phyloP scores from a whole-genome alignment of 225 moss, liverwort and hornwort species.

The Lunularia cruciata region DNA sequence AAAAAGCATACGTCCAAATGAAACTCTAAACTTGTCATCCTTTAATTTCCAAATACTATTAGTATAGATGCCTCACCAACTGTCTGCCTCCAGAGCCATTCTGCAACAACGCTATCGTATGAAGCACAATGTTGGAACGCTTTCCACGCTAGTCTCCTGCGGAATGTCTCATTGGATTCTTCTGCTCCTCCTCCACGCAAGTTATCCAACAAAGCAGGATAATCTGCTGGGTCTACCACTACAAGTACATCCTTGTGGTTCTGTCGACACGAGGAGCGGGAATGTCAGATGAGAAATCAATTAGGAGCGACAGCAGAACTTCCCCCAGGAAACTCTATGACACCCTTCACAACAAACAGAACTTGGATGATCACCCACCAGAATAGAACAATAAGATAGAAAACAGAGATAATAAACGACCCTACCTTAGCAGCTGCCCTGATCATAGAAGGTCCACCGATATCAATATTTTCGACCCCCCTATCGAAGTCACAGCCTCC shows the following conservation, averaged over 20 bases:
- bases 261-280: slow-evolving; percentile 48
- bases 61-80: slow-evolving; percentile 15
- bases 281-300: too few relatives aligned
- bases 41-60: too few relatives aligned
- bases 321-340: not conserved
- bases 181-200: slow-evolving; percentile 66
- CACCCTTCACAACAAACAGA: not conserved
- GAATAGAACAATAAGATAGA: too few relatives aligned
- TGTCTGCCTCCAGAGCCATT: slow-evolving; percentile 89
- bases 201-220: slow-evolving; percentile 57
- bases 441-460: slow-evolving; percentile 97
- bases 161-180: slow-evolving; percentile 54
- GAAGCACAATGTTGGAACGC: slow-evolving; percentile 91
- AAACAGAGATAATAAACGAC: slow-evolving; percentile 23
- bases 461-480: slow-evolving; percentile 92
- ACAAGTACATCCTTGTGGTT: slow-evolving; percentile 97
- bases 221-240: slow-evolving; percentile 91
- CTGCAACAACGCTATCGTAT: slow-evolving; percentile 87
- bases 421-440: slow-evolving; percentile 96
- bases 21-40: too few relatives aligned
- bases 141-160: slow-evolving; percentile 89
- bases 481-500: slow-evolving; percentile 66
- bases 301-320: not conserved
- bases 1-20: too few relatives aligned
- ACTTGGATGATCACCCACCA: too few relatives aligned